These are phyloP conservation scores for Hanseniaspora taiwanica DNA, from an alignment of 805 yeast species.

Conservation along the genomic window DNA sequence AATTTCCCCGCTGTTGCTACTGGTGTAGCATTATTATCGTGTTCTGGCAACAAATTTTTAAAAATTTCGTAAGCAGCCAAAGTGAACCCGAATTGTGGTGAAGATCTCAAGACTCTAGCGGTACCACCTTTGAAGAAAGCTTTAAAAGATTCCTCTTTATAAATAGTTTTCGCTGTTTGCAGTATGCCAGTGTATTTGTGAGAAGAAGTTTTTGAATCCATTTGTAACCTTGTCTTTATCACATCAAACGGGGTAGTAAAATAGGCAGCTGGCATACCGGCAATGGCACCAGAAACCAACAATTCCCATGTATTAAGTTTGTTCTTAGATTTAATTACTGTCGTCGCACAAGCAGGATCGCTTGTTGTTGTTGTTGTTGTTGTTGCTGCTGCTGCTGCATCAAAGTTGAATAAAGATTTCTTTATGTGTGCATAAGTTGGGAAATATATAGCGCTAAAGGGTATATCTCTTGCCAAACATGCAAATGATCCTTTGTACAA, in stretches of 20 bases:
- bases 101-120: conserved; percentile 86
- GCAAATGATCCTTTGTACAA: conserved; percentile 86
- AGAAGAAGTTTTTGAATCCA: conserved; percentile 51
- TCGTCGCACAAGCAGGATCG: conserved; percentile 11
- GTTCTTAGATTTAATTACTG: background rate
- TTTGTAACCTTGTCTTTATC: conserved; percentile 86
- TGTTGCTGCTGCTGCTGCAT: conserved; percentile 34
- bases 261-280: conserved; percentile 97
- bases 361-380: conserved; percentile 27
- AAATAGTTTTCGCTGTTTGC: conserved; percentile 64
- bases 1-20: too few species aligned
- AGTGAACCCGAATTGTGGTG: conserved; percentile 97
- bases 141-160: conserved; percentile 66
- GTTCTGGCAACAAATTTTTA: conserved; percentile 60
- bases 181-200: conserved; percentile 56
- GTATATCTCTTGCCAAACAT: conserved; percentile 87
- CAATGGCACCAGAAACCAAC: conserved; percentile 78
- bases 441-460: conserved; percentile 92
- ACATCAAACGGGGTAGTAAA: conserved; percentile 96
- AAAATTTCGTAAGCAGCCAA: conserved; percentile 92
- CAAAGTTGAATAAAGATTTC: conserved; percentile 66
- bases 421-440: conserved; percentile 93
- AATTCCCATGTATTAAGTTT: conserved; percentile 71
- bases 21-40: conserved; percentile 6
- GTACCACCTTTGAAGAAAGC: conserved; percentile 95